Conservation (phyloP, 768 basidiomycete genomes). For the Imleria badia region DNA sequence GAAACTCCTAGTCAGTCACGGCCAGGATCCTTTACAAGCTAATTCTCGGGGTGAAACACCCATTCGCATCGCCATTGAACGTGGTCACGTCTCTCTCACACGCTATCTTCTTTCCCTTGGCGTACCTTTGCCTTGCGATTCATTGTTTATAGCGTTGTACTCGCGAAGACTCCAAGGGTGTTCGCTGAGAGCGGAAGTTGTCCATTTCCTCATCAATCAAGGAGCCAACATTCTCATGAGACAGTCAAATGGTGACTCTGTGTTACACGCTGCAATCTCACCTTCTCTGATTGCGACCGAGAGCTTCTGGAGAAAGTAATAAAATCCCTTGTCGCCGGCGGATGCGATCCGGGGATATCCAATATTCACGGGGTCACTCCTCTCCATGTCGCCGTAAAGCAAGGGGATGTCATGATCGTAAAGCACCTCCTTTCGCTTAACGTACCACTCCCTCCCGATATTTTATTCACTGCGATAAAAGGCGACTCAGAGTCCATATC, state of each 20-base stretch:
- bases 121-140: neutral
- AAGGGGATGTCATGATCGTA: neutral
- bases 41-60: no score
- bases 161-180: no score
- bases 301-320: neutral
- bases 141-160: neutral
- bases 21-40: no score
- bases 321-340: neutral
- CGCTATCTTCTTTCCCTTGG: neutral
- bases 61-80: no score
- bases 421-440: neutral
- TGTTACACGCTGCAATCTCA: neutral
- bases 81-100: no score
- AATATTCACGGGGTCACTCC: neutral
- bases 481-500: no score
- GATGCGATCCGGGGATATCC: neutral
- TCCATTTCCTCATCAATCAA: no score
- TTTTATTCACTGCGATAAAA: neutral
- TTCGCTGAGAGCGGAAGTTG: no score
- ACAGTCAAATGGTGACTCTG: no score
- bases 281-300: neutral
- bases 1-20: no score
- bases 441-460: neutral
- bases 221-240: no score
- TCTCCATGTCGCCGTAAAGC: neutral